These are phyloP conservation scores for Mycena vulgaris DNA, from an alignment of 768 basidiomycete species.

Conservation along the genomic window DNA sequence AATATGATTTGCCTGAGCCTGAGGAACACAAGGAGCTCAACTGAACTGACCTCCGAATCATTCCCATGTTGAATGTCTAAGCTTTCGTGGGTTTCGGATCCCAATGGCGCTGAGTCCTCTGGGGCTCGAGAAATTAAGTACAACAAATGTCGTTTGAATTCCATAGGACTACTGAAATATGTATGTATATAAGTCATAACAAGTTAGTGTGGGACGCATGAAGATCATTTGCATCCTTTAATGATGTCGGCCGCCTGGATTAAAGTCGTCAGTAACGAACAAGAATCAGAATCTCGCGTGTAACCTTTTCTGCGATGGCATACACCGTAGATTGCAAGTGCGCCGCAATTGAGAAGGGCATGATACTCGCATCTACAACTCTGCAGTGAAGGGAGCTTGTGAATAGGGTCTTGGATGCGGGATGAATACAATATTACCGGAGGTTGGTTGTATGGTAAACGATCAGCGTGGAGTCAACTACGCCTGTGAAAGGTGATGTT, in stretches of 20 bases:
- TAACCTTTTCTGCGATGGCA: conserved; percentile 11
- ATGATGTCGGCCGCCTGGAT: not conserved
- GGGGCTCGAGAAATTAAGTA: no score
- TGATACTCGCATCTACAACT: conserved; percentile 12
- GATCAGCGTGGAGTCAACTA: not conserved
- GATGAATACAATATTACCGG: not conserved
- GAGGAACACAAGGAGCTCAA: no score
- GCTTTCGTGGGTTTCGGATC: no score
- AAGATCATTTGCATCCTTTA: not conserved
- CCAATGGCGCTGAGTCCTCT: no score
- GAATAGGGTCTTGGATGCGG: no score
- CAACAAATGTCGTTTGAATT: no score
- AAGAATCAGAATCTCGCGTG: not conserved
- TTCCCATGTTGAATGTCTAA: no score
- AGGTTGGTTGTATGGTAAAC: not conserved
- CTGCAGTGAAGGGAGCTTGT: not conserved
- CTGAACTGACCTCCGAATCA: no score
- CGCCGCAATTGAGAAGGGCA: not conserved
- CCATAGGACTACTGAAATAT: no score
- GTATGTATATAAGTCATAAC: no score
- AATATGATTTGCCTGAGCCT: no score
- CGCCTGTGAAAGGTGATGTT: not conserved
- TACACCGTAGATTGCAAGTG: conserved; percentile 8
- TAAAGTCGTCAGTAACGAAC: not conserved
- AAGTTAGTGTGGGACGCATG: no score